Percentiles rank a stretch among this genome's conserved stretches.
Evolutionary conservation across 257 asterid species (phyloP).

Genomic region (Petrea volubilis): DNA sequence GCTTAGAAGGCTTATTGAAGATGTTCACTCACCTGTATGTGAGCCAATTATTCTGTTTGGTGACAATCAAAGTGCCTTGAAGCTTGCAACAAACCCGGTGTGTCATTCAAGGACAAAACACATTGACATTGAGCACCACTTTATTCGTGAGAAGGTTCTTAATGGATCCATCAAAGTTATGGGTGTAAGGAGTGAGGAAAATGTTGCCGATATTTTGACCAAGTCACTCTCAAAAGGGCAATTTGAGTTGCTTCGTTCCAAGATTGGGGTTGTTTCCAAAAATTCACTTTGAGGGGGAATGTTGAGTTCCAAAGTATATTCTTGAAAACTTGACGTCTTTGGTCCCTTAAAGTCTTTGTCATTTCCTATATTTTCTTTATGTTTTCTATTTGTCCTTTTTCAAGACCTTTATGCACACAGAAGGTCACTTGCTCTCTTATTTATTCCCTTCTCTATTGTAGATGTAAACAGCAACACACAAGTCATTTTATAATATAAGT

Average conservation of each 20-base stretch:
- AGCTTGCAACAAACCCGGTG: neutral
- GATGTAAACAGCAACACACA: too few relatives aligned
- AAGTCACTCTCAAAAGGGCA: neutral
- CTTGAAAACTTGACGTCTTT: too few relatives aligned
- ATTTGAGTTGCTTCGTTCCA: neutral
- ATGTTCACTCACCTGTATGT: neutral
- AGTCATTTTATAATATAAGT: too few relatives aligned
- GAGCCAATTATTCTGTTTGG: neutral
- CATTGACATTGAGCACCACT: neutral
- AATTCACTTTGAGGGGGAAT: neutral
- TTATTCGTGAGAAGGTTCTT: neutral
- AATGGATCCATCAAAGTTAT: neutral
- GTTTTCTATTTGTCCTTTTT: too few relatives aligned
- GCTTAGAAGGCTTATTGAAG: conserved; percentile 6
- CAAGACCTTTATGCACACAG: too few relatives aligned
- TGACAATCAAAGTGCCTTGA: neutral
- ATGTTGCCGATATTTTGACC: neutral
- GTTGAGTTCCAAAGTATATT: too few relatives aligned
- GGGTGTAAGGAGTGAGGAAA: neutral
- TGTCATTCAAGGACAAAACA: conserved; percentile 9
- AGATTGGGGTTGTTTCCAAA: neutral
- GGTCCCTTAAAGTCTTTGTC: too few relatives aligned
- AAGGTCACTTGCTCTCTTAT: too few relatives aligned
- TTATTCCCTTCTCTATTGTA: too few relatives aligned
- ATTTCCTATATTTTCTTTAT: too few relatives aligned